Base-by-base conservation (phyloP, 305 asterid genomes). In the Plantago coronopus region DNA sequence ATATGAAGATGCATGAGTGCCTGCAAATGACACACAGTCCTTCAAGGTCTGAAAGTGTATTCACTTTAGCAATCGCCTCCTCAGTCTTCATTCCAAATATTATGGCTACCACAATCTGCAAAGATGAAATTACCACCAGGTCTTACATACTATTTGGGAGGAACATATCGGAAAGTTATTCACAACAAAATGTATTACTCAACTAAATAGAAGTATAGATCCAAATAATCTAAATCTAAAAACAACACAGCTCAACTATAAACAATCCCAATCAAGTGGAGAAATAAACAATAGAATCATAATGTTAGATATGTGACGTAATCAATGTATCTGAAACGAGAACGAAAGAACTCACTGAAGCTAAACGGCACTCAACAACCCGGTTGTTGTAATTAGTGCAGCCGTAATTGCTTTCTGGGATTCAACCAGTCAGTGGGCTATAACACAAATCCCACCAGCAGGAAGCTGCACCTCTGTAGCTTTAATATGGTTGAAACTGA, bases 331-430 rank as follows among this genome's bases (percentile, higher is more conserved):
- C 12, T 2, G 13, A 0, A 7, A 34, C 7, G 40, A 34, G 40
- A 9, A 9, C 12, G 7, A 49, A 45, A 21, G 62, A 68, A 76
- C 95, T 80, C 69, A 91, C 97, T 55, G 98, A 78, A 76, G 98
- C 96, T 61, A 91, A 75, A 54, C 82, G 94, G 66, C 98, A 91
- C 72, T 91, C 98, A 69, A 91, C 95, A 38, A 91, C 98, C 67
- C 97, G 79, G 68, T 91, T 84, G 71, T 91, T 88, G 79, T 88
- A 91, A 70, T 88, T 88, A 61, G 93, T 84, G 98, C 95, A 1
- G 96, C 95, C 37, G 95, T 88, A n/a, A 91, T 95, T 38, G 96
- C 96, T 76, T 91, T 91, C 79, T 84, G 89, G 64, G 98, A 91
- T 74, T 81, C 95, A 46, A 96, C 98, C 66, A 91, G 68, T 15